Evolutionary conservation across 495 filamentous ascomycete species (phyloP).

Genomic region (Talaromyces wortmannii): DNA sequence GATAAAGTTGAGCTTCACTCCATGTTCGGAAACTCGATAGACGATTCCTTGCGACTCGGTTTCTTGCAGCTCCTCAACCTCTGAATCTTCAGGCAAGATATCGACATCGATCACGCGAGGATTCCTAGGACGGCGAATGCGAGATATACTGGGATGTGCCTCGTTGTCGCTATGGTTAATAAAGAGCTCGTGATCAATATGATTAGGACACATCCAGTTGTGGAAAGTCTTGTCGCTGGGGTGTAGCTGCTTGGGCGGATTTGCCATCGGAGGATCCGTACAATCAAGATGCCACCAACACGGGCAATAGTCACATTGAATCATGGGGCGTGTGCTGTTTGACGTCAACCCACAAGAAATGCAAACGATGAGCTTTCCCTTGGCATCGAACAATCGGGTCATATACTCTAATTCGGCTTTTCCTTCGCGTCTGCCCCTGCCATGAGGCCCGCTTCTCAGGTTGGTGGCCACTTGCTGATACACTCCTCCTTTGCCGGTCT

Average conservation of each 20-base stretch:
- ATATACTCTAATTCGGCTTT: constrained; percentile 63
- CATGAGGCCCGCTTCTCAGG: not conserved
- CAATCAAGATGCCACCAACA: constrained; percentile 89
- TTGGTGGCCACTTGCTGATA: constrained; percentile 57
- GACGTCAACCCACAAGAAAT: constrained; percentile 57
- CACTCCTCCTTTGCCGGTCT: constrained; percentile 65
- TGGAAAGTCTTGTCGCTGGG: constrained; percentile 40
- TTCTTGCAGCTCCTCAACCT: constrained; percentile 46
- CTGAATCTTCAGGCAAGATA: constrained; percentile 50
- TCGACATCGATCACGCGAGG: constrained; percentile 72
- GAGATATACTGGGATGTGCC: constrained; percentile 34
- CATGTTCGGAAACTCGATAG: constrained; percentile 62
- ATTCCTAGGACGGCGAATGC: constrained; percentile 50
- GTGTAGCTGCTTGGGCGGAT: constrained; percentile 51
- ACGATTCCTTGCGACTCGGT: constrained; percentile 47
- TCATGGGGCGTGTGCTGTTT: constrained; percentile 51
- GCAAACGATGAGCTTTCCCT: constrained; percentile 67
- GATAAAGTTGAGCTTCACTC: constrained; percentile 73
- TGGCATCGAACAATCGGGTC: constrained; percentile 54
- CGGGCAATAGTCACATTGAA: constrained; percentile 76
- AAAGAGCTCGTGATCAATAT: constrained; percentile 57
- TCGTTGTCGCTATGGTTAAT: constrained; percentile 38
- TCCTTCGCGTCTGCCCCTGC: constrained; percentile 42
- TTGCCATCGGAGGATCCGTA: constrained; percentile 73
- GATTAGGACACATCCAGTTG: constrained; percentile 85